Evolutionary conservation across 2,329 filamentous ascomycete genomes (phyloP), one percentile per base, ranked within the genome.

Genomic region (Colletotrichum abscissum): DNA sequence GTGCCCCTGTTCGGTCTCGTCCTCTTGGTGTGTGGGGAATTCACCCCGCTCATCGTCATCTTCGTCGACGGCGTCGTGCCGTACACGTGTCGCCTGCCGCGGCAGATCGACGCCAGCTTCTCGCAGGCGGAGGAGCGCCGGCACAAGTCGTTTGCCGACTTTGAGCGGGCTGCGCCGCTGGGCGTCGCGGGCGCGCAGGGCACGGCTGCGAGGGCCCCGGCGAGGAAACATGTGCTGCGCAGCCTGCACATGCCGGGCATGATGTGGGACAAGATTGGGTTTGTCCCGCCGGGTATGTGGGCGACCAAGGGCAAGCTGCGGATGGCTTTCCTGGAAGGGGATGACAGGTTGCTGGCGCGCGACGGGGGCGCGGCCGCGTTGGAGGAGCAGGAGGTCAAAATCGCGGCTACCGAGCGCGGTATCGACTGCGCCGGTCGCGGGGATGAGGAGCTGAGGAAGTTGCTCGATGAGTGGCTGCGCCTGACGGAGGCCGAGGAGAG

Each of bases 11-110:
- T 99, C 80, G 92, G 86, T 0, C 74, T 97, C 3, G 84, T 98
- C 63, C 87, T 98, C 7, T 78, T 96, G 1, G 75, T 97, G 19
- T 94, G 93, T 80, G 96, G 95, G 30, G 96, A 98, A 83, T 92
- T 97, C 83, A 94, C 95, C 1, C 95, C 95, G 0, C 79, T 98
- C 6, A 83, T 97, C 6, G 92, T 97, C 1, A 85, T 95, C 7
- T 89, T 91, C 38, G 84, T 97, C 30, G 91, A 92, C 24, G 85
- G 85, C 49, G 85, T 95, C 26, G 93, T 97, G 30, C 96, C 96
- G 0, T 90, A 91, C 77, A 93, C 94, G 0, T 98, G 96, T 81
- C 90, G 95, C 12, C 93, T 98, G 72, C 96, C 96, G 0, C 85
- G 84, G 52, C 96, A 98, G 84, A 85, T 94, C 7, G 84, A 87